These are phyloP conservation scores for Nicotiana tabacum DNA, from an alignment of 257 asterid species.

Conservation along the genomic window DNA sequence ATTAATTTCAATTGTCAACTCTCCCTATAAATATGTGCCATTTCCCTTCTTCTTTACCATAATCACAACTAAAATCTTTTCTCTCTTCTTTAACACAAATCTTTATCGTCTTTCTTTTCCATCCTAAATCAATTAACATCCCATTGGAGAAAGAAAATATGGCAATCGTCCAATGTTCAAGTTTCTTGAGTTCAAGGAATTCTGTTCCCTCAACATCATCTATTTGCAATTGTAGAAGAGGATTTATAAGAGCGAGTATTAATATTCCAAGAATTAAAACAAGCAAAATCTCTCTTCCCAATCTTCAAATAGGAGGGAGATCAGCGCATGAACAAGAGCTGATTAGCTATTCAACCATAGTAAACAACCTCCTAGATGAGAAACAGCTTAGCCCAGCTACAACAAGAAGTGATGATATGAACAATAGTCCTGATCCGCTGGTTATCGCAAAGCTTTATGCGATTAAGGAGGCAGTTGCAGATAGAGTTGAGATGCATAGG, in stretches of 20 bases:
- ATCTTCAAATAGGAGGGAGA: background rate
- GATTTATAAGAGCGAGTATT: background rate
- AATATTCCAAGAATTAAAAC: constrained; percentile 2
- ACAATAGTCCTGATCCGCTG: constrained; percentile 20
- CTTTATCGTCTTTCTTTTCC: background rate
- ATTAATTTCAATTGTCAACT: background rate
- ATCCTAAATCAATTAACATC: background rate
- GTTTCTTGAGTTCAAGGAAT: background rate
- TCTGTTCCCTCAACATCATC: background rate
- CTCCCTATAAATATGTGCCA: background rate
- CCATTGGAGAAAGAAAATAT: background rate
- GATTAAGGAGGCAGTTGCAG: constrained; percentile 48
- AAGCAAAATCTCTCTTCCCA: background rate
- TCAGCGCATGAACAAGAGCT: background rate
- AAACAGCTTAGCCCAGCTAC: constrained; percentile 2
- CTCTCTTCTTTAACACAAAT: background rate
- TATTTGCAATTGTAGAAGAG: background rate
- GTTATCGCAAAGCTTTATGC: constrained; percentile 39
- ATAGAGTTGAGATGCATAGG: constrained; percentile 57
- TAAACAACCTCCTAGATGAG: background rate
- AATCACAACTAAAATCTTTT: background rate
- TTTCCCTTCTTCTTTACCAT: background rate
- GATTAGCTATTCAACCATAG: background rate
- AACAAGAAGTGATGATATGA: background rate
- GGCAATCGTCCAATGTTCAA: background rate